A percentile compares a stretch with the other conserved stretches of the same genome.
phyloP scores from a whole-genome alignment of 2,329 filamentous ascomycete genomes.

The Fusarium chaquense region DNA sequence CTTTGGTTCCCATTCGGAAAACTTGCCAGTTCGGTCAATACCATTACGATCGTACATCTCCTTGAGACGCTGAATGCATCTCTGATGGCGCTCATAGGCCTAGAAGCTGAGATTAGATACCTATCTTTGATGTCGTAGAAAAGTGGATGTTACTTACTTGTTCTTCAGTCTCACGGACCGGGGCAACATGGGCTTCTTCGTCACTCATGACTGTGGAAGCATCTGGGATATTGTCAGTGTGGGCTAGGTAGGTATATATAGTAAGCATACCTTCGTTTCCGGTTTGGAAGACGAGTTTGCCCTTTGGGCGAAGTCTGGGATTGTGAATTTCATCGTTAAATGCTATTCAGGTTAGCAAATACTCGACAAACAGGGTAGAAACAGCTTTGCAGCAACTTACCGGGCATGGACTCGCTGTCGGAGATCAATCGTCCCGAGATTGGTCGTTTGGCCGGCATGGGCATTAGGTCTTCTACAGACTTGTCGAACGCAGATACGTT shows the following conservation, averaged over 20 bases:
- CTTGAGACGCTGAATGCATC: not conserved
- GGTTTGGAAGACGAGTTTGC: not conserved
- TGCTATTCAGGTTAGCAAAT: constrained; percentile 3
- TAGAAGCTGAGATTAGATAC: constrained; percentile 1
- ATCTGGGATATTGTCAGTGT: constrained; percentile 5
- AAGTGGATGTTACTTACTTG: not conserved
- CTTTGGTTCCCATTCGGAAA: not conserved
- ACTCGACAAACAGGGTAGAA: not conserved
- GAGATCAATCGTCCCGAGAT: not conserved
- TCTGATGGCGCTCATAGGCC: constrained; percentile 3
- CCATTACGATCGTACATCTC: not conserved
- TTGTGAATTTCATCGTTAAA: not conserved
- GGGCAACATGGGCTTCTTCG: not conserved
- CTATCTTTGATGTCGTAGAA: not conserved
- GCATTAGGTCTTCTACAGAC: constrained; percentile 3
- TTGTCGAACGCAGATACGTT: not conserved
- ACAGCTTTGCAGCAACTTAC: not conserved
- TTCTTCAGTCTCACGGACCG: not conserved
- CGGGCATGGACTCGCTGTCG: not conserved
- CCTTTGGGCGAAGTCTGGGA: not conserved
- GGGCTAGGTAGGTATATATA: not conserved
- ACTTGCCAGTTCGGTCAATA: not conserved
- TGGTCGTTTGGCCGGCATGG: not conserved
- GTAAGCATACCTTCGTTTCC: not conserved
- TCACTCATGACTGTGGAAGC: constrained; percentile 8